Evolutionary conservation across 2,329 filamentous ascomycete species (phyloP), one percentile per base, ranked within the genome.

Genomic region (Colletotrichum tropicale): DNA sequence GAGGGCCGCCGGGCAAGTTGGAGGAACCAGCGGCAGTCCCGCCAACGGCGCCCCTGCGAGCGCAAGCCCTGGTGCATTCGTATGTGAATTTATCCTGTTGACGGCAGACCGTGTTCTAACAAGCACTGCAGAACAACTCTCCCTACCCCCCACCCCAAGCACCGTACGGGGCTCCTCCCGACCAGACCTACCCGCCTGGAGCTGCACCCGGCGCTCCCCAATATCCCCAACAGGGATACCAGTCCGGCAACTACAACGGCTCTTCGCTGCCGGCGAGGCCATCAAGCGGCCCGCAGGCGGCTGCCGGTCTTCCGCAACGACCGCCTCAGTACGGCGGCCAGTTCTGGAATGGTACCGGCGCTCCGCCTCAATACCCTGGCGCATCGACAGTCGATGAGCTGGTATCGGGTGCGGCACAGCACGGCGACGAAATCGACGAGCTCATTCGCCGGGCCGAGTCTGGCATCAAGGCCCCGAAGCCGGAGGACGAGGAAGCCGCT

Each of bases 371-470:
- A 72, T 81, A 90, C 79, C 87, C 90, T 12, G 74, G 74, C 30
- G 71, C 71, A 28, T 70, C 71, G 48, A 75, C 74, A 24, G 74
- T 76, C 28, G 74, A 76, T 18, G 74, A 76, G 78, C 83, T 89
- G 60, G 84, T 87, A 67, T 83, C 88, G 62, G 85, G 86, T 64
- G 86, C 85, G 32, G 83, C 84, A 8, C 82, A 86, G 73, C 85
- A 76, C 48, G 89, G 89, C 70, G 92, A 93, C 80, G 91, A 93
- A 76, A 93, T 93, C 80, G 92, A 93, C 81, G 88, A 91, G 80
- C 83, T 93, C 78, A 93, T 93, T 78, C 89, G 92, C 66, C 91
- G 91, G 87, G 91, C 91, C 3, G 91, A 93, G 82, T 90, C 90
- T 8, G 90, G 91, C 64, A 90, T 92, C 79, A 89, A 87, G 80